Evolutionary conservation across 306 rosid genomes (phyloP).

Genomic region (Castanea sativa): DNA sequence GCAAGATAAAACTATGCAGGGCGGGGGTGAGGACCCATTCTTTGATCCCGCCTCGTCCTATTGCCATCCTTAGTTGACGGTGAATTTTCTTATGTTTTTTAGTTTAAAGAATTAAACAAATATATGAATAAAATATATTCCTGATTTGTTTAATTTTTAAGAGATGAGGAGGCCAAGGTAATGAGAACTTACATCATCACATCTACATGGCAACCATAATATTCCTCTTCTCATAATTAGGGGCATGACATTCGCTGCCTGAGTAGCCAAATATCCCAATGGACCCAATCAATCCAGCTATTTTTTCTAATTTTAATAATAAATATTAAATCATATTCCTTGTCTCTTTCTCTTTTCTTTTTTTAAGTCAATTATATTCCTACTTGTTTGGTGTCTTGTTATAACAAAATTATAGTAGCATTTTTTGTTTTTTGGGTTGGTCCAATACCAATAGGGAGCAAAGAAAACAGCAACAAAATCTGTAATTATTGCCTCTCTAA

Average conservation of each 20-base stretch:
- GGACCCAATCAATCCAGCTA: constrained; percentile 16
- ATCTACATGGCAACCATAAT: background rate
- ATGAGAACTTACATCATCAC: constrained; percentile 38
- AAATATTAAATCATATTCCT: no score
- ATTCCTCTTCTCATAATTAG: constrained; percentile 26
- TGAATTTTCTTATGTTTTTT: background rate
- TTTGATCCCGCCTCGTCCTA: rapidly evolving
- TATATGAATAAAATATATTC: background rate
- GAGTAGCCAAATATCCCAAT: constrained; percentile 10
- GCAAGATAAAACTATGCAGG: no score
- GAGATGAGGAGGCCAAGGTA: background rate
- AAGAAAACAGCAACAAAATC: background rate
- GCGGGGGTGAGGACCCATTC: no score
- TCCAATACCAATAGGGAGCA: background rate
- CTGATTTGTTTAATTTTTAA: background rate
- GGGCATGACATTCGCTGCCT: constrained; percentile 46
- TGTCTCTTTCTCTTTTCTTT: no score
- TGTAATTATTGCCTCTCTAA: background rate
- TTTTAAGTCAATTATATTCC: no score
- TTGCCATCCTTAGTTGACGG: no score
- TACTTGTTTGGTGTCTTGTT: background rate
- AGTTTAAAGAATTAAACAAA: background rate
- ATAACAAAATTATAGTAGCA: background rate
- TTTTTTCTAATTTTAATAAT: background rate
- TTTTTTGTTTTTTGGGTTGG: background rate